phyloP scores from a whole-genome alignment of 495 filamentous ascomycete species.

The Annulohypoxylon maeteangense region DNA sequence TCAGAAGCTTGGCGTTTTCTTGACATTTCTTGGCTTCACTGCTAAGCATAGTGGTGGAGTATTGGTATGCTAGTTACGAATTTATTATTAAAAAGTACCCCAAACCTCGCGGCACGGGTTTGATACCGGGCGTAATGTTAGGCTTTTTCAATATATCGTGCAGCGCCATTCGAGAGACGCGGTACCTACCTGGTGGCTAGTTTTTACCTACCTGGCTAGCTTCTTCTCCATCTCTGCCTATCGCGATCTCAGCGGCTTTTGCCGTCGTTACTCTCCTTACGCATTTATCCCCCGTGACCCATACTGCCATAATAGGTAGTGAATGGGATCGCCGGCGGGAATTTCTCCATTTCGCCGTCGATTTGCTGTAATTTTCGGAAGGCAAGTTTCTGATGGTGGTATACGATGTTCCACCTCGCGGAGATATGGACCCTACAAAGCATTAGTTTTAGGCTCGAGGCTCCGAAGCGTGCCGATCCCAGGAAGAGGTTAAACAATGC shows the following conservation, averaged over 20 bases:
- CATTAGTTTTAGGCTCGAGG: slow-evolving; percentile 44
- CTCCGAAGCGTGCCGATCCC: slow-evolving; percentile 25
- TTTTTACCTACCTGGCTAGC: background rate
- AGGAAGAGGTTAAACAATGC: slow-evolving; percentile 15
- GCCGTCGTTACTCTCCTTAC: background rate
- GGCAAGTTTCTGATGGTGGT: slow-evolving; percentile 35
- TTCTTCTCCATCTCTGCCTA: background rate
- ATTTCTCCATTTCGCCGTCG: slow-evolving; percentile 29
- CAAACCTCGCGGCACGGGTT: slow-evolving; percentile 14
- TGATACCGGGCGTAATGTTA: background rate
- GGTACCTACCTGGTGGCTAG: background rate
- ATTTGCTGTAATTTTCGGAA: slow-evolving; percentile 21
- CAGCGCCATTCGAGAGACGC: background rate
- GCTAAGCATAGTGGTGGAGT: background rate
- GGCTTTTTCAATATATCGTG: background rate
- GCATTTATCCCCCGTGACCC: slow-evolving; percentile 17
- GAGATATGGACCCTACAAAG: slow-evolving; percentile 31
- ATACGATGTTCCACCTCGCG: slow-evolving; percentile 41
- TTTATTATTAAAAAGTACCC: slow-evolving; percentile 22
- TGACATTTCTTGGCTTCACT: slow-evolving; percentile 37
- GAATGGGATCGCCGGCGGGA: slow-evolving; percentile 30
- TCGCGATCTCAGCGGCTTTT: background rate
- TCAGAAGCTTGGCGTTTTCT: slow-evolving; percentile 40
- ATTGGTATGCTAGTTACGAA: slow-evolving; percentile 5
- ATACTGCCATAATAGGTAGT: background rate